Base-by-base conservation (phyloP, 2,329 filamentous ascomycete genomes). In the Leptographium lundbergii region DNA sequence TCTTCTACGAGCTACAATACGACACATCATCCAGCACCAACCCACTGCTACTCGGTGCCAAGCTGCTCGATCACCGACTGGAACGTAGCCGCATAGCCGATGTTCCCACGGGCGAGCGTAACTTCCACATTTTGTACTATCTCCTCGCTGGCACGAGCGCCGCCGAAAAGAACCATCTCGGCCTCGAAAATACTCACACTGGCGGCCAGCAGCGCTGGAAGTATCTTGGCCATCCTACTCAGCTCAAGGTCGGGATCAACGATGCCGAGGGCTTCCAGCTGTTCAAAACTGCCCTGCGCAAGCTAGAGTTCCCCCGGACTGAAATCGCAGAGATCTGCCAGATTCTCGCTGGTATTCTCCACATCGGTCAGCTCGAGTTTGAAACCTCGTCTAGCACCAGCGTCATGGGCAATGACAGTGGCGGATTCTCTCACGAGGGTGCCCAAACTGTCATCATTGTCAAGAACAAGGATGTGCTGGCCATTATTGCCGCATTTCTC, bases 291-390 rank as follows among this genome's bases (percentile, higher is more conserved):
- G 94, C 94, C 1, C 76, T 99, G 55, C 83, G 91, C 64, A 96
- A 95, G 72, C 81, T 99, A 17, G 94, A 97, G 72, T 97, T 99
- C 63, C 88, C 92, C 4, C 83, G 91, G 58, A 86, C 87, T 61
- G 94, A 96, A 67, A 96, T 99, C 68, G 94, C 94, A 47, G 92
- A 96, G 70, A 91, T 99, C 59, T 99, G 94, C 71, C 94, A 99
- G 74, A 82, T 97, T 55, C 78, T 99, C 57, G 94, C 94, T 36
- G 86, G 85, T 66, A 96, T 99, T 65, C 79, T 99, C n/a, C 94
- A 99, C 70, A 91, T 99, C 65, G 94, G 94, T 32, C 94, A 99
- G 74, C 83, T 99, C 3, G 94, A 99, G 66, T 99, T 99, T 65
- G 85, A 88, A 69, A 91, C 83, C 0, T 86, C 87, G 2, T 86